Conservation (phyloP, 2,329 filamentous ascomycete genomes). For the Chrysoporthe austroafricana region DNA sequence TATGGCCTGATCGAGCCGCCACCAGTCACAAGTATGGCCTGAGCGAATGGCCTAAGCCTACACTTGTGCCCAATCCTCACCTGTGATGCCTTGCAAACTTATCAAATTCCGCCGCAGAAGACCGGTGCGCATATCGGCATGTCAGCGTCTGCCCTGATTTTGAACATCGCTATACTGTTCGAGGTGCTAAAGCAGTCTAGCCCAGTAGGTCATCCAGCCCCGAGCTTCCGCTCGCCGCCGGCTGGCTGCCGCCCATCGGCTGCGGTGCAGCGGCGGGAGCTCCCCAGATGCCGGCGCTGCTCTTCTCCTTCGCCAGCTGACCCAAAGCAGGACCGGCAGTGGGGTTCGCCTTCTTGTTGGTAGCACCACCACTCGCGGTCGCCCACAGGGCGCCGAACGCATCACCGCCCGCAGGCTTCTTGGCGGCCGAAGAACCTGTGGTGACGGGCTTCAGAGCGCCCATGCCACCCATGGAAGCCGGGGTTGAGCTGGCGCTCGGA, state of each 20-base stretch:
- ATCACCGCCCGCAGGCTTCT: conserved; percentile 69
- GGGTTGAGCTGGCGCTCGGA: conserved; percentile 38
- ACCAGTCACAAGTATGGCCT: not conserved
- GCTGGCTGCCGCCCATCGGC: conserved; percentile 34
- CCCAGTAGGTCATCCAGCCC: conserved; percentile 56
- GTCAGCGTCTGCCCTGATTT: not conserved
- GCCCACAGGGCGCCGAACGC: conserved; percentile 90
- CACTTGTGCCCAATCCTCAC: not conserved
- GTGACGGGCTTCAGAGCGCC: conserved; percentile 33
- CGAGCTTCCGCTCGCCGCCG: conserved; percentile 34
- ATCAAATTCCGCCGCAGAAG: not conserved
- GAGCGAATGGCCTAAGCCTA: not conserved
- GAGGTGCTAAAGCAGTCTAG: conserved; percentile 26
- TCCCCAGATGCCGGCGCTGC: conserved; percentile 92
- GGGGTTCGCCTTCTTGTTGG: conserved; percentile 73
- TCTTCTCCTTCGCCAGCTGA: conserved; percentile 97
- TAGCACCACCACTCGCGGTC: conserved; percentile 66
- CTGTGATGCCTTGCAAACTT: not conserved
- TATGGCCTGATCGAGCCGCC: not conserved
- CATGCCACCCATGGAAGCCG: conserved; percentile 34
- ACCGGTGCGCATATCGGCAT: not conserved
- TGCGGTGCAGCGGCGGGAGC: conserved; percentile 57
- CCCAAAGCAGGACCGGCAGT: conserved; percentile 79
- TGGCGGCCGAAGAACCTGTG: conserved; percentile 29
- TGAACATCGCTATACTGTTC: not conserved